Base-by-base conservation (phyloP, 139 green algal species). In the Astrephomene gubernaculifera region DNA sequence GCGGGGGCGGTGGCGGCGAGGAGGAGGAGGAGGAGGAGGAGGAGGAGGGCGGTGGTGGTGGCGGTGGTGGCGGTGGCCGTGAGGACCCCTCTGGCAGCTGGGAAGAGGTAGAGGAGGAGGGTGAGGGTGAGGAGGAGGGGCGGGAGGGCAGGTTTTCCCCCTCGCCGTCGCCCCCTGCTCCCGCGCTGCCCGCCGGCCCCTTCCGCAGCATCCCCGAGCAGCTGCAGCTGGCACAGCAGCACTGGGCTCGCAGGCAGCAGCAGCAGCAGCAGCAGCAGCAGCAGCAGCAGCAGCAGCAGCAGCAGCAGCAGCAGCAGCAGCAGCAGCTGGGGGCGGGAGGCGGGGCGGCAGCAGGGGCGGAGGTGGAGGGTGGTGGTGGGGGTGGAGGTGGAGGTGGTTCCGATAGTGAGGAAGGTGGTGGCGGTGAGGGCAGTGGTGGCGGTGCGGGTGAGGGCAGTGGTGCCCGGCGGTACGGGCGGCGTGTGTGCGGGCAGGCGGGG, bases 121-220 rank as follows among this genome's bases (percentile, higher is more conserved):
- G 33, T 8, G 54, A 60, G 27, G 57, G 3, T 6, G 52, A 27
- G 10, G 7, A 71, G 57, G 57, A 43, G 54, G 54, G 39, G 5
- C 27, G 39, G n/a, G 54, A 14, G 39, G 27, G 71, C 63, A 29
- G 63, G n/a, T 22, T 6, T 70, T 31, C n/a, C 63, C 63, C 19
- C 7, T 25, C 43, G 71, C 19, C 43, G 9, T 8, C 70, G 7
- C 49, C 36, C 53, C 25, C 7, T 22, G 53, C 52, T 4, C 33
- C 33, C 22, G 33, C 35, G 44, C 0, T 1, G 38, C 4, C n/a
- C n/a, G 70, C 21, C 29, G 70, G 43, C 43, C 70, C 41, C 14
- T 80, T 80, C n/a, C n/a, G n/a, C n/a, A 45, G 53, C n/a, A 80
- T 80, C n/a, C 71, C 71, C 14, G 45, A 80, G 19, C 71, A 80